Evolutionary conservation across 257 asterid species (phyloP), one percentile per base, ranked within the genome.

Genomic region (Fraxinus excelsior): DNA sequence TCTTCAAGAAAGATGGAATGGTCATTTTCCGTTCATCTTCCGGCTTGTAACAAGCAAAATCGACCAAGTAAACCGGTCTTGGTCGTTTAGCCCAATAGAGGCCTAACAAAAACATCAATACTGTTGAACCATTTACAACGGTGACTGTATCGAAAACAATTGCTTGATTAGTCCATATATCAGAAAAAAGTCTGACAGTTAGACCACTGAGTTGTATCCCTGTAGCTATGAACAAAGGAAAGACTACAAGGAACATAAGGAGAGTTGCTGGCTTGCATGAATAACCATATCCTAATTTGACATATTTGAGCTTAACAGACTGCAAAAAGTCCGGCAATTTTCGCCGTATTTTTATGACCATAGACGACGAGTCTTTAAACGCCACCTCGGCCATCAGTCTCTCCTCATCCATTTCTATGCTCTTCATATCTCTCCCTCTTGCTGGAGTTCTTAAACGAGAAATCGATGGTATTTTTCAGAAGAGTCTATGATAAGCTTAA

Each of bases 1-100:
- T 84, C 62, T 86, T 79, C 70, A 86, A 26, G 82, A 84, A 84
- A 0, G 80, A 75, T 0, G 78, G 85, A 0, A 77, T 74, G 1
- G 88, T 78, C 75, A 87, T 79, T 81, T 88, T 80, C 2, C 86
- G 79, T 35, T 81, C 76, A 9, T 85, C 90, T 34, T 85, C 85
- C 0, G 91, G 89, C 69, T 84, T 90, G 86, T 83, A 82, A 74
- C 93, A 90, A 32, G 91, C 78, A 14, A 88, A 90, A 40, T 87
- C 96, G 0, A 90, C 85, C 71, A 90, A 53, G 75, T 78, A 90
- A 0, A 88, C 75, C 42, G 79, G 80, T 0, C 79, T 72, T 23
- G 84, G 77, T 3, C 80, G 79, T 29, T 79, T 80, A 40, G 84
- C 85, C 84, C 79, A 80, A 31, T 84, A 82, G 1, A 86, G 7